A percentile compares a stretch with the other conserved stretches of the same genome.
phyloP scores from a whole-genome alignment of 169 alveolate species.

The Eimeria necatrix region DNA sequence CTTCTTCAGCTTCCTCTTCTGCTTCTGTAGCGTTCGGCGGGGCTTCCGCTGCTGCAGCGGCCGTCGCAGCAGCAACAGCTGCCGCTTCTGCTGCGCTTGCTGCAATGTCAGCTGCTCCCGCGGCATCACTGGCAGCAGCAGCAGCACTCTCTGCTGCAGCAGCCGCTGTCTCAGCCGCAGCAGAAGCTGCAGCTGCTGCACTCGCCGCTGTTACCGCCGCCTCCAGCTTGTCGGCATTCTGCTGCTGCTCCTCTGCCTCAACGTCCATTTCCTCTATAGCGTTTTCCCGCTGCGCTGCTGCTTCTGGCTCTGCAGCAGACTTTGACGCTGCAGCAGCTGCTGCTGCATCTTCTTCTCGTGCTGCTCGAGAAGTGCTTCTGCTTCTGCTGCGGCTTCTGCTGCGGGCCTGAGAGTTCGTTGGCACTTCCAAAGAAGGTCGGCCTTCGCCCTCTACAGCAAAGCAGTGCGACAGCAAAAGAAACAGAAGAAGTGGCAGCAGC shows the following conservation, averaged over 20 bases:
- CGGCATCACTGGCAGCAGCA: not conserved
- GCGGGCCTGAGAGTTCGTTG: not conserved
- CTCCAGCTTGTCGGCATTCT: not conserved
- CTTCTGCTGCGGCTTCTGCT: conserved; percentile 15
- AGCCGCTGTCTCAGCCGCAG: conserved; percentile 12
- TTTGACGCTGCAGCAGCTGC: not conserved
- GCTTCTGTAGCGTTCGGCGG: not conserved
- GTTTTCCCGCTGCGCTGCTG: not conserved
- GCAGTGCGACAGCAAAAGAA: conserved; percentile 6
- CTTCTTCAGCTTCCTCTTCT: not conserved
- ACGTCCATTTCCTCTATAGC: not conserved
- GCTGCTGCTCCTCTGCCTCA: not conserved
- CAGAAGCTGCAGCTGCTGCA: not conserved
- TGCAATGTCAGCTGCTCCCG: not conserved
- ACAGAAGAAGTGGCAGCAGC: not conserved
- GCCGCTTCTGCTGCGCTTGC: not conserved
- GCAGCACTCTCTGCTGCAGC: not conserved
- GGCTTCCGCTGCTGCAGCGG: not conserved
- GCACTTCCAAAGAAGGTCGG: not conserved
- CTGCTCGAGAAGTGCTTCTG: not conserved
- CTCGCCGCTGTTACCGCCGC: not conserved
- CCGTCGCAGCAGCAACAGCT: not conserved
- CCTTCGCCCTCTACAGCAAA: not conserved
- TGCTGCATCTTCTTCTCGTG: not conserved
- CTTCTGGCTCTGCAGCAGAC: not conserved